Base-by-base conservation (phyloP, 2,329 filamentous ascomycete species). In the Davidsoniella virescens region DNA sequence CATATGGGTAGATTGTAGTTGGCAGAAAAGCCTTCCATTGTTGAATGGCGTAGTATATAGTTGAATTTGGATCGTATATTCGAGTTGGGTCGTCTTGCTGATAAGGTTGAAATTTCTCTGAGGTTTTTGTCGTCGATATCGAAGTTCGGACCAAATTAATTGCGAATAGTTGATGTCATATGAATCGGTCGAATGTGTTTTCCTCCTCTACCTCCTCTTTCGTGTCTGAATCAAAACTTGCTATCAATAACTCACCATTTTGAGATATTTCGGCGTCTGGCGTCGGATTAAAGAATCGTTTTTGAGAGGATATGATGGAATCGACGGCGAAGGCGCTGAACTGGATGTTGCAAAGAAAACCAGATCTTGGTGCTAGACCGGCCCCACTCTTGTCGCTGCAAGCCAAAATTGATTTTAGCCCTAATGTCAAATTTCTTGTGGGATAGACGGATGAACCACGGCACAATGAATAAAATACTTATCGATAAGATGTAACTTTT, bases 401-500 rank as follows among this genome's bases (percentile, higher is more conserved):
- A 45, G 47, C 44, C 50, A 53, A 52, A 53, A 44, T 51, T 46
- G 23, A 29, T 44, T 51, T 49, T 51, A 50, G 47, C 52, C 52
- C 47, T 51, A 54, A 54, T 50, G 26, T 8, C 42, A 40, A 44
- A 45, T 43, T 48, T 51, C 37, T 41, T 54, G 52, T 51, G 52
- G 37, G 47, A 45, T 42, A 26, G 25, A 36, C 52, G 52, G 40
- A 42, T 52, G 51, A 54, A 44, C 25, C 23, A 17, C 48, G 49
- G 44, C 37, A 46, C 47, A 42, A 47, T 29, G 38, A 44, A 39
- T n/a, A n/a, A 37, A 42, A 38, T 16, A 12, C 5, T 14, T 53
- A 50, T 53, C 44, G 51, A 53, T 53, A 50, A 59, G 55, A 57
- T 7, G 23, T 57, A 17, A 25, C 49, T 5, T 50, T 59, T 23